A percentile compares a stretch with the other conserved stretches of the same genome.
These are phyloP conservation scores for Candida tetrigidarum DNA, from an alignment of 1,139 yeast genomes.

Conservation along the genomic window DNA sequence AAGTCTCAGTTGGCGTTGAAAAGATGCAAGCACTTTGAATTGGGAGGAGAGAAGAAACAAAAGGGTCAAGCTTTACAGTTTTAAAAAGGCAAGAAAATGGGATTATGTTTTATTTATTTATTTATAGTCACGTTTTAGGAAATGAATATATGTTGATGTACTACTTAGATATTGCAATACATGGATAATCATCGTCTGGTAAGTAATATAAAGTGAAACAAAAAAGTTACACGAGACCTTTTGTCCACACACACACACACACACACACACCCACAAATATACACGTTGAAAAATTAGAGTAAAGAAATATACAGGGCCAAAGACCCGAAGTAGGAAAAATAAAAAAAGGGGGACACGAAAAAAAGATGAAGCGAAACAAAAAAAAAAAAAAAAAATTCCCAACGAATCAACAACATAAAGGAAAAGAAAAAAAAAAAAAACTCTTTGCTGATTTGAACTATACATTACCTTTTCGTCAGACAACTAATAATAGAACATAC, in stretches of 20 bases:
- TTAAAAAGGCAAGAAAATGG: slow-evolving; percentile 55
- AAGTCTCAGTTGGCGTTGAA: slow-evolving; percentile 1
- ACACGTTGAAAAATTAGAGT: not conserved
- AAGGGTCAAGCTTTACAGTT: slow-evolving; percentile 93
- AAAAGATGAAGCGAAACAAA: not conserved
- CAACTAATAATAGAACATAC: not conserved
- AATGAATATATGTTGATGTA: not conserved
- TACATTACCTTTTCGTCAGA: not conserved
- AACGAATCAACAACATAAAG: slow-evolving; percentile 5
- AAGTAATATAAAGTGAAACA: no score
- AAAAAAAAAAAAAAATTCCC: slow-evolving; percentile 1
- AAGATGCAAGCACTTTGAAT: slow-evolving; percentile 6
- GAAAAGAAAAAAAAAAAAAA: slow-evolving; percentile 1
- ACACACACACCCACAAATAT: not conserved
- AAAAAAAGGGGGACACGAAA: slow-evolving; percentile 4
- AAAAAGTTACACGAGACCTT: no score
- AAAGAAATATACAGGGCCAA: no score
- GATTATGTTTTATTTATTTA: slow-evolving; percentile 5
- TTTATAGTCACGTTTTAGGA: no score
- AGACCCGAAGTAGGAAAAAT: not conserved
- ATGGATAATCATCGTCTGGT: no score
- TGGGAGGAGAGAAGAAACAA: slow-evolving; percentile 5
- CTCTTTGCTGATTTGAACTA: not conserved
- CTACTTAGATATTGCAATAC: no score
- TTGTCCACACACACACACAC: not conserved